Evolutionary conservation across 108 stramenopile species (phyloP), one percentile per base, ranked within the genome.

Genomic region (Chaetoceros muelleri): DNA sequence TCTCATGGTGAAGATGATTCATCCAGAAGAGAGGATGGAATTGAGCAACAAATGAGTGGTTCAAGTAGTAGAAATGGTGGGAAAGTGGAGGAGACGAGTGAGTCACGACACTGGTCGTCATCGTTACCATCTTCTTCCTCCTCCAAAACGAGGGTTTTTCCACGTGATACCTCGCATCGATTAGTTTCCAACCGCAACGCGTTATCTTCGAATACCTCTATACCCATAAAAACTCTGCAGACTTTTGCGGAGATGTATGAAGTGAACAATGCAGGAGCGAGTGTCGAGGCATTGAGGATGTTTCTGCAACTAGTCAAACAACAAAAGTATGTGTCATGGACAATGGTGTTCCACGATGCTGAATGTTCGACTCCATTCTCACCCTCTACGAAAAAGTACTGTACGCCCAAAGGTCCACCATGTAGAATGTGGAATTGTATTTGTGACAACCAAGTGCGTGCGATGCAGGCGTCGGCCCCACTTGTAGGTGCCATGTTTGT

Each of bases 401-500:
- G 73, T 48, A 74, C 72, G 3, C 22, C 24, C 26, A 54, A 48
- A 62, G 67, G 67, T 2, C 60, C 60, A 22, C 30, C 34, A 1
- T 74, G 73, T 48, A 53, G 50, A 10, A 44, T 54, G 21, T 74
- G 73, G 73, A 74, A 74, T 47, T 74, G 73, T 53, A 70, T 50
- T 25, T 74, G 73, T 29, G 73, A 74, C 44, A 23, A 29, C 21
- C 73, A 74, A 57, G 61, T 74, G 51, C 64, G 73, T 18, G 69
- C 64, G 24, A 61, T 53, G 28, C 57, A 61, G 48, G 55, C 53
- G 22, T 28, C 59, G 20, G 69, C 73, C 24, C 28, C 54, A 2
- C 21, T 74, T 22, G 24, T 74, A 24, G 73, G 73, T 45, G 73
- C 73, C 18, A 70, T 74, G 69, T 74, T 74, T 58, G 59, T 74